Conservation (phyloP, 768 basidiomycete genomes). For the Lentinula guzmanii region DNA sequence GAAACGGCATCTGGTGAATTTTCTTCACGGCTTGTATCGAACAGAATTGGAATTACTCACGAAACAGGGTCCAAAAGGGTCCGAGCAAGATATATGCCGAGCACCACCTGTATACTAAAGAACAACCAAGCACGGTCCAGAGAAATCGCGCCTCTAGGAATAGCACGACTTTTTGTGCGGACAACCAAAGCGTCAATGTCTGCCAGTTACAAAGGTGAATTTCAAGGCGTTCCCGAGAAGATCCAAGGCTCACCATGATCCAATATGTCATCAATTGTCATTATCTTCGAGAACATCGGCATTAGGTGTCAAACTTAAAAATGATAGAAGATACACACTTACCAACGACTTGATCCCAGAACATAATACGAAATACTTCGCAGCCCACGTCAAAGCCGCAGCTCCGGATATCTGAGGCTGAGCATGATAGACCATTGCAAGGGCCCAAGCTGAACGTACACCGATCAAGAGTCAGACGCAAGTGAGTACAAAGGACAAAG, state of each 20-base stretch:
- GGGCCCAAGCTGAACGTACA: constrained; percentile 19
- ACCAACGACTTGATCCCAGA: constrained; percentile 26
- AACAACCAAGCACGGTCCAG: constrained; percentile 7
- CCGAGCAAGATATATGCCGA: constrained; percentile 1
- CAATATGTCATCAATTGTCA: constrained; percentile 8
- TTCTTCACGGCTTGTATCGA: neutral
- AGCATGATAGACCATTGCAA: constrained; percentile 23
- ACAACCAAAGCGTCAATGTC: constrained; percentile 1
- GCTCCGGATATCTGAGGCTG: constrained; percentile 14
- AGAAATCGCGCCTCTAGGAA: constrained; percentile 6
- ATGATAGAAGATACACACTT: constrained; percentile 1
- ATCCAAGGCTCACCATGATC: constrained; percentile 2
- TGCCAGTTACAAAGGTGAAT: neutral
- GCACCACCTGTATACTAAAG: neutral
- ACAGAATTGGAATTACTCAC: neutral
- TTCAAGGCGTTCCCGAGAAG: neutral
- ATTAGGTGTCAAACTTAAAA: neutral
- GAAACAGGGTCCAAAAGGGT: neutral
- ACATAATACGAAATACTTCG: constrained; percentile 21
- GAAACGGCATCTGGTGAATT: neutral
- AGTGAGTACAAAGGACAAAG: neutral
- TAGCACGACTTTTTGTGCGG: constrained; percentile 4
- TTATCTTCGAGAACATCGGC: neutral
- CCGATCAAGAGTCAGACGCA: neutral
- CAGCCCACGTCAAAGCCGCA: constrained; percentile 14